Percentiles rank a stretch among this genome's conserved stretches.
Evolutionary conservation across 306 rosid species (phyloP).

Genomic region (Gillenia trifoliata): DNA sequence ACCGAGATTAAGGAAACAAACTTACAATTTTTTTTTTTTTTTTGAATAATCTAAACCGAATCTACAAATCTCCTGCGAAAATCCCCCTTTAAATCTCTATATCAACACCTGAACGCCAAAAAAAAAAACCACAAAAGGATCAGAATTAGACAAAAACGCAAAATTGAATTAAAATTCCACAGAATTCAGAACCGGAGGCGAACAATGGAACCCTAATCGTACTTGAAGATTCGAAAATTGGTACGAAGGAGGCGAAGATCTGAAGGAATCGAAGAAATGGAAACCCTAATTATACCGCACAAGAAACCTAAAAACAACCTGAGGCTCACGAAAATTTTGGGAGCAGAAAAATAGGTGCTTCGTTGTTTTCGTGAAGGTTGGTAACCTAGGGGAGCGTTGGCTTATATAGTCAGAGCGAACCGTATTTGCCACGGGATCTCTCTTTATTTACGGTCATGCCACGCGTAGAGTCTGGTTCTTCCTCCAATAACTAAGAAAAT

Average conservation of each 20-base stretch:
- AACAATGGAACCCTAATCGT: background rate
- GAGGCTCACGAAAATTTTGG: background rate
- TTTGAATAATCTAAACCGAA: background rate
- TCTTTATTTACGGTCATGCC: background rate
- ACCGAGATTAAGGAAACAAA: background rate
- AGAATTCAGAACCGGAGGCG: background rate
- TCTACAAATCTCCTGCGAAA: background rate
- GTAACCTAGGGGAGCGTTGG: fast-evolving
- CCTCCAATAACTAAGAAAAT: too few species aligned
- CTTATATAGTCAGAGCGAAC: background rate
- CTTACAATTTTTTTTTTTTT: conserved; percentile 1
- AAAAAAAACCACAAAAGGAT: background rate
- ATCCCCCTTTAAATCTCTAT: background rate
- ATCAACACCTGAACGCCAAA: conserved; percentile 3
- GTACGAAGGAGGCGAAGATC: background rate
- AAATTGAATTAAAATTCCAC: background rate
- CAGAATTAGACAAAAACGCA: background rate
- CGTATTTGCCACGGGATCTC: background rate
- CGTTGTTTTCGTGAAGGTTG: conserved; percentile 2
- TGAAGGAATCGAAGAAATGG: background rate
- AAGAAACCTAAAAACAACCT: background rate
- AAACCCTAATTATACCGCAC: conserved; percentile 5
- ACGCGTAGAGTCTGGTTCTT: too few species aligned
- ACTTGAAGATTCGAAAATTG: background rate
- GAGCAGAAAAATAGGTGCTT: background rate